These are phyloP conservation scores for Chlorella variabilis DNA, from an alignment of 163 green algal genomes.

Conservation along the genomic window DNA sequence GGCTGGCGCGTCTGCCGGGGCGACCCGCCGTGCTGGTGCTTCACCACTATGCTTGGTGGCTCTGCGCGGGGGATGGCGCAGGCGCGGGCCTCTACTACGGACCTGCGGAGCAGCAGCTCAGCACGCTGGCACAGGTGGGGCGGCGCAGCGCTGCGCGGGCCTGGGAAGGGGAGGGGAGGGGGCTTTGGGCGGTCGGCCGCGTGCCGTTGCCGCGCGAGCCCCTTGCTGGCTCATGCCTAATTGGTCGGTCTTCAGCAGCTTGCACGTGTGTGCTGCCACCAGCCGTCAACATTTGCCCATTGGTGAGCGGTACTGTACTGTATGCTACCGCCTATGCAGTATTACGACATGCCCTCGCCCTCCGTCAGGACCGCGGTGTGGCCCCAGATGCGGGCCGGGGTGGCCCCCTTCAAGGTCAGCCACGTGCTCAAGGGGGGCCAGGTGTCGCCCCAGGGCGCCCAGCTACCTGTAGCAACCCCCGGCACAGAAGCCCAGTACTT, in stretches of 20 bases:
- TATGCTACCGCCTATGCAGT: constrained; percentile 15
- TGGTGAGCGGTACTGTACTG: no score
- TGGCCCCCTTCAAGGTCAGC: background rate
- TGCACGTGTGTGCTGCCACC: no score
- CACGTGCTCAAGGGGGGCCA: background rate
- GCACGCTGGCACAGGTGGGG: background rate
- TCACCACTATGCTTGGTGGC: constrained; percentile 20
- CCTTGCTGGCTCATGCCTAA: no score
- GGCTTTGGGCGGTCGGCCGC: no score
- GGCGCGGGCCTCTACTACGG: background rate
- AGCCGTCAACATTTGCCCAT: no score
- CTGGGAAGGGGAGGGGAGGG: no score
- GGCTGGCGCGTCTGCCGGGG: background rate
- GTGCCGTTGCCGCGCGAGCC: no score
- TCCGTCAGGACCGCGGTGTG: background rate
- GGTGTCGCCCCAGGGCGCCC: background rate
- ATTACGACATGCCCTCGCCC: constrained; percentile 1
- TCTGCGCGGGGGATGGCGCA: background rate
- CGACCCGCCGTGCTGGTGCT: background rate
- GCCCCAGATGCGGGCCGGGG: background rate
- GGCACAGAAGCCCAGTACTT: background rate
- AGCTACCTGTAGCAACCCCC: background rate
- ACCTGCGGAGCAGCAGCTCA: background rate
- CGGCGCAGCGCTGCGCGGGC: background rate
- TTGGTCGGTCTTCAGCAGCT: no score